Base-by-base conservation (phyloP, 108 stramenopile species). In the Ochromonas danica region DNA sequence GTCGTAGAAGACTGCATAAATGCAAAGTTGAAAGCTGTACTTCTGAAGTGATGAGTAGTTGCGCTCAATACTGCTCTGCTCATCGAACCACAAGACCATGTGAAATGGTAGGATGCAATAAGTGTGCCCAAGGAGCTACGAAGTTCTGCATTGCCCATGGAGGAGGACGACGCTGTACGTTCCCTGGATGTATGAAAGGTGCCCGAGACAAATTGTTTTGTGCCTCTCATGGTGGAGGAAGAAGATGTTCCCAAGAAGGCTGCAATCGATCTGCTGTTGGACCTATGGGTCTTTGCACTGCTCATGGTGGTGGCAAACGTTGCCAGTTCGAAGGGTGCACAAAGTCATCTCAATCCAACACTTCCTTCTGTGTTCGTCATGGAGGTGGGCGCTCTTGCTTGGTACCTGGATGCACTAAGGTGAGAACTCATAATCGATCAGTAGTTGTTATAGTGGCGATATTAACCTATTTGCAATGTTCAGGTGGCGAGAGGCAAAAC, bases 201-300 rank as follows among this genome's bases (percentile, higher is more conserved):
- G n/a, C n/a, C n/a, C n/a, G n/a, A n/a, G n/a, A n/a, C n/a, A 43
- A 57, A 1, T 77, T 72, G 40, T 84, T 84, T 62, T 84, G 84
- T 62, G 81, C 84, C 43, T 81, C 84, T 0, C 84, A 84, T 51
- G 22, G 45, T 14, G 45, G 45, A 14, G 45, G 45, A 70, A 70
- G 41, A 67, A 79, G 85, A 0, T 85, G 85, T 70, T 31, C 40
- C 30, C 42, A 61, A n/a, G 90, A 88, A 25, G 94, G 93, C 39
- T 98, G 97, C 83, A 85, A 65, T 60, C 96, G 97, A 87, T 93
- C 94, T 28, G 97, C 97, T 2, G 96, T 97, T 1, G 97, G 97
- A 36, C 95, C 94, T 38, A 93, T 93, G 25, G 87, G 82, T 36
- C 84, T 93, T 36, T 98, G 98, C 81, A 96, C 85, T 17, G 81